Evolutionary conservation across 768 basidiomycete species (phyloP), one percentile per base, ranked within the genome.

Genomic region (Serendipita sp.): DNA sequence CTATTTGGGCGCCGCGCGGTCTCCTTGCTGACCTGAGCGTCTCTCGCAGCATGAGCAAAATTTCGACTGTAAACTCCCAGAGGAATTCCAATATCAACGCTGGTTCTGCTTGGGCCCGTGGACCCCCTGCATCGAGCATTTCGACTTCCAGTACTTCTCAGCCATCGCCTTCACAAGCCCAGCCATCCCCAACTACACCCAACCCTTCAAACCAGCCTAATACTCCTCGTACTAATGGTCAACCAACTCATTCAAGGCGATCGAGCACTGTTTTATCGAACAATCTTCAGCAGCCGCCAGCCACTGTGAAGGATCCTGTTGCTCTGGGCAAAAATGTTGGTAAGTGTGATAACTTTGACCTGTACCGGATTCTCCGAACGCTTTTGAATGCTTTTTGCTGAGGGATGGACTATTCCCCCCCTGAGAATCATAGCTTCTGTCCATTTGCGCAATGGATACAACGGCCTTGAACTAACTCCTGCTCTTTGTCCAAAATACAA

Each of bases 41-140:
- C 53, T 11, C 53, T 28, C 16, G 53, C 53, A 54, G 53, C 53
- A 54, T 54, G 53, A 54, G 53, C 53, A 54, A 54, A 54, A 54
- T 54, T 28, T 54, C 53, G 53, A 54, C 53, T 54, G 53, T 32
- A 54, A 54, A 54, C 53, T 16, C 53, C 30, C 53, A 15, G 32
- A 15, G 53, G 53, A 54, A 54, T 28, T 32, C 30, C 16, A 13
- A 11, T 54, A 54, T 28, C 10, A 54, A 54, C 53, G 53, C 53
- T 24, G 24, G 24, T 24, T 24, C 24, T 24, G 24, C 24, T 54
- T 54, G 53, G 53, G 53, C 53, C 32, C 53, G 53, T 15, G 53
- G 53, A 54, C 53, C 53, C 32, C 53, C 53, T 28, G 11, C 53
- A 54, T 13, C 53, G 53, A 54, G 53, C 30, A 15, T 30, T 11